Percentiles rank a stretch among this genome's conserved stretches.
phyloP scores from a whole-genome alignment of 2,329 filamentous ascomycete genomes.

The Aspergillus luchuensis region DNA sequence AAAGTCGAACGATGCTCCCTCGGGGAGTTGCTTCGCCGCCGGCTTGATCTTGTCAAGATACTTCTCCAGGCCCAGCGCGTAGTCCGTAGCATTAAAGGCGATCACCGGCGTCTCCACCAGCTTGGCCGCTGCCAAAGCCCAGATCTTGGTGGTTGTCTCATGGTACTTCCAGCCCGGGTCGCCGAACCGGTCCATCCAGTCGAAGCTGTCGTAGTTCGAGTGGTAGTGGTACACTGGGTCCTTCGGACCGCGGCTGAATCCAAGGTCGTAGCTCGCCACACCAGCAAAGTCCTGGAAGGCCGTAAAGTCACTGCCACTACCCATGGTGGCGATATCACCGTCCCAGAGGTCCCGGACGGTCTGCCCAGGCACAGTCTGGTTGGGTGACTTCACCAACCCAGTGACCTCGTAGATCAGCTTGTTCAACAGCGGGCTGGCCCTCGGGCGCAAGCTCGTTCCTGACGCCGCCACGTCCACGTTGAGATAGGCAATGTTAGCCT shows the following conservation, averaged over 20 bases:
- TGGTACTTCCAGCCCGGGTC: constrained; percentile 66
- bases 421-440: constrained; percentile 75
- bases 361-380: constrained; percentile 70
- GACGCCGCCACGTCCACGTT: constrained; percentile 78
- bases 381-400: constrained; percentile 66
- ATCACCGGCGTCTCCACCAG: constrained; percentile 65
- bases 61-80: constrained; percentile 57
- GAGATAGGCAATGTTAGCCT: constrained; percentile 75
- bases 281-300: constrained; percentile 74
- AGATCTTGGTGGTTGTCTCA: constrained; percentile 64
- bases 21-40: constrained; percentile 28
- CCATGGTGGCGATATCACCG: constrained; percentile 65
- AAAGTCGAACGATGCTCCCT: constrained; percentile 43
- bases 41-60: constrained; percentile 44
- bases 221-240: constrained; percentile 73
- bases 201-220: constrained; percentile 78
- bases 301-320: constrained; percentile 73
- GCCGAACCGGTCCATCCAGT: constrained; percentile 80
- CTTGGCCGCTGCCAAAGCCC: constrained; percentile 63
- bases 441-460: constrained; percentile 64
- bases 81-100: constrained; percentile 65
- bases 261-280: constrained; percentile 65
- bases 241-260: constrained; percentile 52
- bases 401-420: constrained; percentile 70
- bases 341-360: constrained; percentile 71